Conservation (phyloP, 192 early-diverging fungal genomes). For the Mortierella hygrophila region DNA sequence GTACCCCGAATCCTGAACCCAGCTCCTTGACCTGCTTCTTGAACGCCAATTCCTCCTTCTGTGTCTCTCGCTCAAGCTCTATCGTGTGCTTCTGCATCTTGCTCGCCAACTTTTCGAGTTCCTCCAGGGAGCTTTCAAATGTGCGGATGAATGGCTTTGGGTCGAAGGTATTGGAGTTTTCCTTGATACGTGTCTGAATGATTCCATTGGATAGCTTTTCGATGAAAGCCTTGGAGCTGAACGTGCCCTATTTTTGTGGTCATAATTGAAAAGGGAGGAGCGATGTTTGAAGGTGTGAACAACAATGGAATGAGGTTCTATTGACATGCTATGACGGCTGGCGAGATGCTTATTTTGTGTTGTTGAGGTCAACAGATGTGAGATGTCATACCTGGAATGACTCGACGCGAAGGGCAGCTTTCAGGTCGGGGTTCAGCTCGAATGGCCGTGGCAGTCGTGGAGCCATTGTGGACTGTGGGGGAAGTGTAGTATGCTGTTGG, state of each 20-base stretch:
- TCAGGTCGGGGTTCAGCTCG: constrained; percentile 59
- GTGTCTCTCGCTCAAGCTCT: constrained; percentile 84
- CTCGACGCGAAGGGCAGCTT: constrained; percentile 59
- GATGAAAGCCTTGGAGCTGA: constrained; percentile 44
- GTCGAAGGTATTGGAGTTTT: constrained; percentile 75
- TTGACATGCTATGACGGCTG: neutral
- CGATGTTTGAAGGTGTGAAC: neutral
- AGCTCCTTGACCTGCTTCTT: constrained; percentile 85
- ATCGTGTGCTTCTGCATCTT: constrained; percentile 87
- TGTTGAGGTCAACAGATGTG: constrained; percentile 62
- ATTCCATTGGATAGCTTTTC: constrained; percentile 45
- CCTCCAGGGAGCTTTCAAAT: constrained; percentile 89
- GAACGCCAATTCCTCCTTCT: constrained; percentile 79
- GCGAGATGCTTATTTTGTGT: neutral
- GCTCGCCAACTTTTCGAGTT: constrained; percentile 80
- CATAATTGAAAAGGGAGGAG: neutral
- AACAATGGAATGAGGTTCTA: neutral
- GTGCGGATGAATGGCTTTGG: constrained; percentile 92
- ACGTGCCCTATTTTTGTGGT: constrained; percentile 31
- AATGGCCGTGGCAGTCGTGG: constrained; percentile 55
- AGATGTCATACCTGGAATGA: constrained; percentile 62
- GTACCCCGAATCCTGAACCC: constrained; percentile 83
- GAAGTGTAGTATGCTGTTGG: neutral
- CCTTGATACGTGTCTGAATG: constrained; percentile 46
- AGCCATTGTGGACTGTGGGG: neutral